phyloP scores from a whole-genome alignment of 495 filamentous ascomycete species.

The Filosporella fistucella region DNA sequence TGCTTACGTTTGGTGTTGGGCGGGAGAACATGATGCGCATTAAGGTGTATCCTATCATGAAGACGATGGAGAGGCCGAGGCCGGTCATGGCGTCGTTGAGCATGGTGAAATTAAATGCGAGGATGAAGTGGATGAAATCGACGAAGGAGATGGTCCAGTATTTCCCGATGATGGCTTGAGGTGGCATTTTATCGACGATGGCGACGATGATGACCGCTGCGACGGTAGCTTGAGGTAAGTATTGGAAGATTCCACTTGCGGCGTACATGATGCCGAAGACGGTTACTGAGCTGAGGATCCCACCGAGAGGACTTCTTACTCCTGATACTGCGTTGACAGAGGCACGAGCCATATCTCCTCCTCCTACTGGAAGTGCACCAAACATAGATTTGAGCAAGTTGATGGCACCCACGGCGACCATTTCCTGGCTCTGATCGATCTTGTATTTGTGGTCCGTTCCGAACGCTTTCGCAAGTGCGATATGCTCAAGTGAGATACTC shows the following conservation, averaged over 20 bases:
- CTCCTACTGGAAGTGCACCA: conserved; percentile 86
- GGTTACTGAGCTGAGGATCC: conserved; percentile 77
- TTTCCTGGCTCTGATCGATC: conserved; percentile 90
- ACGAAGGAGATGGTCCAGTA: conserved; percentile 91
- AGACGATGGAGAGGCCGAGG: conserved; percentile 74
- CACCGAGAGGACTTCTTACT: conserved; percentile 87
- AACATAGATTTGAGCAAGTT: conserved; percentile 90
- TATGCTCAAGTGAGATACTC: conserved; percentile 87
- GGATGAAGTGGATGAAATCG: conserved; percentile 87
- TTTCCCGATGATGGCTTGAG: conserved; percentile 84
- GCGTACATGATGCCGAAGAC: conserved; percentile 90
- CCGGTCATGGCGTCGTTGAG: conserved; percentile 82
- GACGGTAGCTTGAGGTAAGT: conserved; percentile 76
- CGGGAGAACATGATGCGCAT: conserved; percentile 61
- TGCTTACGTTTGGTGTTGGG: neutral
- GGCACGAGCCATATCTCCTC: conserved; percentile 85
- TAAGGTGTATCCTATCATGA: conserved; percentile 70
- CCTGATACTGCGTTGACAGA: conserved; percentile 96
- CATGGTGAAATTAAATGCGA: conserved; percentile 85
- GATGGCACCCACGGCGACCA: conserved; percentile 86
- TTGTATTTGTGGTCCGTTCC: conserved; percentile 92
- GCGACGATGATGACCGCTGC: conserved; percentile 94
- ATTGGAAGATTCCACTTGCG: conserved; percentile 83
- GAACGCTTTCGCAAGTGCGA: conserved; percentile 93
- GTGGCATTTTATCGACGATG: conserved; percentile 89